Evolutionary conservation across 1,284 basidiomycete genomes (phyloP).

Genomic region (Apiotrichum mycotoxinovorans): DNA sequence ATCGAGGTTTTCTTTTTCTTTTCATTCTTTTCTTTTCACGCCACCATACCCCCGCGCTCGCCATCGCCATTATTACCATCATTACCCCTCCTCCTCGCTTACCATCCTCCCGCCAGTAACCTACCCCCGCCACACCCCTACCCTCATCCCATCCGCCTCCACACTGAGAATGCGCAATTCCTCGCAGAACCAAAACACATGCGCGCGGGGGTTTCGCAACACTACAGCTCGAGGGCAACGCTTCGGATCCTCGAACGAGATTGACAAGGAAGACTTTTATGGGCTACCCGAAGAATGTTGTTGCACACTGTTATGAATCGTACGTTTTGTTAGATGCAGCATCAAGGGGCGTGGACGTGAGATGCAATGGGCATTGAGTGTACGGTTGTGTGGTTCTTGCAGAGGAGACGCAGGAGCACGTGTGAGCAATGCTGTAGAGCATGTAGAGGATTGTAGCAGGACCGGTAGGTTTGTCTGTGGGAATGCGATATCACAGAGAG

Average conservation of each 20-base stretch:
- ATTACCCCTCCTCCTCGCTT: neutral
- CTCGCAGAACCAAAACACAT: too few species aligned
- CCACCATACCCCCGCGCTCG: too few species aligned
- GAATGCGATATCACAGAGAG: too few species aligned
- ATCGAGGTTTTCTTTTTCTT: too few species aligned
- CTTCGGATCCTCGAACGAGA: constrained; percentile 5
- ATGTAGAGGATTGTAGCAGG: too few species aligned
- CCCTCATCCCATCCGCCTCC: too few species aligned
- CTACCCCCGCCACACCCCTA: neutral
- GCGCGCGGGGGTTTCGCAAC: neutral
- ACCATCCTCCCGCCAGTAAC: neutral
- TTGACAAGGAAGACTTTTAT: neutral
- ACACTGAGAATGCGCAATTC: too few species aligned
- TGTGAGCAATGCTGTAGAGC: too few species aligned
- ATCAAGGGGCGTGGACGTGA: neutral
- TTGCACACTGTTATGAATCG: constrained; percentile 9
- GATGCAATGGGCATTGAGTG: neutral
- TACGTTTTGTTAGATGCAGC: neutral
- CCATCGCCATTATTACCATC: neutral
- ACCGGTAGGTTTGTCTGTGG: too few species aligned
- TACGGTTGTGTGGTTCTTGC: neutral
- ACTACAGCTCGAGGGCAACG: neutral
- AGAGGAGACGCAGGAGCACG: neutral
- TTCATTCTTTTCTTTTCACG: neutral
- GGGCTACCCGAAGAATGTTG: constrained; percentile 1